Conservation (phyloP, 176 grass and related monocot species). For the Aegilops tauschii region DNA sequence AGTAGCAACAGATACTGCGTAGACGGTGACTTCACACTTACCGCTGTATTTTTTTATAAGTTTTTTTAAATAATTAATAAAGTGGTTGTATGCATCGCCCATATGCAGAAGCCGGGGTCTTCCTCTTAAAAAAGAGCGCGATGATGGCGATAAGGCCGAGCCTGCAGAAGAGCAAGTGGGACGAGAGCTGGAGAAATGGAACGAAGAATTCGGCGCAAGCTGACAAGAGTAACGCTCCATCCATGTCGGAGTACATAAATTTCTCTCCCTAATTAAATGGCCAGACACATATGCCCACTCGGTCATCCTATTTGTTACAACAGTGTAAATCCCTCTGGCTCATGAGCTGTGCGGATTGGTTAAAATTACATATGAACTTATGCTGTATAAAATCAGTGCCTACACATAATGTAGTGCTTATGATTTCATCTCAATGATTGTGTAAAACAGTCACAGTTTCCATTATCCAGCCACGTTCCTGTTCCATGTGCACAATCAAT, state of each 20-base stretch:
- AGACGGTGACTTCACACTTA: no score
- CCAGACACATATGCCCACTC: background rate
- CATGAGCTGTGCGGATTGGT: no score
- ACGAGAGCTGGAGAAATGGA: constrained; percentile 84
- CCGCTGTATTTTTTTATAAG: no score
- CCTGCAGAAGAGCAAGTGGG: constrained; percentile 21
- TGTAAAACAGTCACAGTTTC: no score
- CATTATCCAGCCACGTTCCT: no score
- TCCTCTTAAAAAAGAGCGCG: constrained; percentile 24
- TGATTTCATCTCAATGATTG: no score
- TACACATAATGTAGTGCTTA: no score
- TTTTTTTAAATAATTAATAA: no score
- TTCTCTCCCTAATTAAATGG: background rate
- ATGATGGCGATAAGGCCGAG: constrained; percentile 67
- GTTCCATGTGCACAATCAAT: no score
- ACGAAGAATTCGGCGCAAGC: constrained; percentile 81
- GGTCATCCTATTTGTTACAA: background rate
- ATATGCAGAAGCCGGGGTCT: no score
- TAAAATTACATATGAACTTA: background rate
- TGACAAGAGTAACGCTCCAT: constrained; percentile 9
- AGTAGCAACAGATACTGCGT: no score
- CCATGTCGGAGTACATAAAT: background rate
- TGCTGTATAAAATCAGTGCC: background rate
- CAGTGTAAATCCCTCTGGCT: background rate
- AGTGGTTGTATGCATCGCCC: no score